Base-by-base conservation (phyloP, 176 grass and related monocot species). In the Rhynchospora tenuis region DNA sequence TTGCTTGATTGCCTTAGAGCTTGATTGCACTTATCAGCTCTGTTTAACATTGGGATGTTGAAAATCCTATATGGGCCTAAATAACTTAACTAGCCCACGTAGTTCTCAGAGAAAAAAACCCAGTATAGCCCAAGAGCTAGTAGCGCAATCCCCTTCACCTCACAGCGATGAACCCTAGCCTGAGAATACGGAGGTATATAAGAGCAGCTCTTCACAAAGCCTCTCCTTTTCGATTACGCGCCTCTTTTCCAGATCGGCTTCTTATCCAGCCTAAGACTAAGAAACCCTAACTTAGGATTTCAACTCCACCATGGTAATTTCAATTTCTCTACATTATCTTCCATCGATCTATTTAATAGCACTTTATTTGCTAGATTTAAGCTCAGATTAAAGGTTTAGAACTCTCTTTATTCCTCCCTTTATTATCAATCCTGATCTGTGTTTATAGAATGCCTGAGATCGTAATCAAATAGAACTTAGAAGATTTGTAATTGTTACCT, bases 91-190 rank as follows among this genome's bases (percentile, higher is more conserved):
- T 23, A 55, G 44, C 73, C 47, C 73, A 55, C 5, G 4, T 19
- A 28, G 7, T 7, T 59, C 38, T 24, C 2, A 10, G 47, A 22
- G 51, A 14, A 7, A 14, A 7, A 74, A 51, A 74, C 46, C 22
- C 45, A 12, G 22, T 26, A 4, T 6, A 26, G 46, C 71, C 45
- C 46, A 74, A 47, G 43, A 59, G 59, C 38, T 23, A 82, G 48
- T 64, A 38, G 33, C 33, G 33, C 33, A 38, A 82, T 12, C 59
- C 8, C 11, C 13, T 27, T 52, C 20, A 16, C 8, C 20, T 26
- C 8, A 31, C 7, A 17, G 58, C 24, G 59, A 51, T 82, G 67
- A 82, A 82, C 80, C 80, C 80, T 82, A 82, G 59, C 57, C 59
- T 23, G 33, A 64, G 16, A 67, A 19, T 26, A 1, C 3, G 56